A percentile compares a stretch with the other conserved stretches of the same genome.
Evolutionary conservation across 805 yeast species (phyloP).

Genomic region (Lachancea thermotolerans): DNA sequence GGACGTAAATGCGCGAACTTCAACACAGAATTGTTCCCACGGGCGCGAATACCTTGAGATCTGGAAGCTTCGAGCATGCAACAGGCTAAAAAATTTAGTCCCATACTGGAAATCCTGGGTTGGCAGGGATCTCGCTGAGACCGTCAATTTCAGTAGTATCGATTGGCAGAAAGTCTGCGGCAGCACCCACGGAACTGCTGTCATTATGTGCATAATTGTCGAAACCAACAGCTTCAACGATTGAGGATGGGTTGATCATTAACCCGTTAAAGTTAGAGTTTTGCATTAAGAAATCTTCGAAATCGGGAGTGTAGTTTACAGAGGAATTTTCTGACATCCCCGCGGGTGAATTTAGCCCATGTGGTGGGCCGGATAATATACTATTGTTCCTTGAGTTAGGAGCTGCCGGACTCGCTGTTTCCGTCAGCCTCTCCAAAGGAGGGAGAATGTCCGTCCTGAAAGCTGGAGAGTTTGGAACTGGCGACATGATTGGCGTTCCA

Average conservation of each 20-base stretch:
- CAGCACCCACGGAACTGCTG: slow-evolving; percentile 14
- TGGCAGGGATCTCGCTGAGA: slow-evolving; percentile 15
- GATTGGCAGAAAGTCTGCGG: slow-evolving; percentile 23
- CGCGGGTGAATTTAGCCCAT: slow-evolving; percentile 13
- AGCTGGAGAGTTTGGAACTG: neutral
- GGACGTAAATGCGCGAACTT: too few species aligned
- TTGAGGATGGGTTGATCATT: slow-evolving; percentile 27
- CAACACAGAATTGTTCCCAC: too few species aligned
- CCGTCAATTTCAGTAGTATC: slow-evolving; percentile 28
- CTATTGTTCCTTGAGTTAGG: neutral
- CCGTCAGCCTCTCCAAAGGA: neutral
- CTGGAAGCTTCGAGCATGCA: too few species aligned
- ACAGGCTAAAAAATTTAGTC: slow-evolving; percentile 10
- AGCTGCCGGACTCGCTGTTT: neutral
- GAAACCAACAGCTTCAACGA: slow-evolving; percentile 29
- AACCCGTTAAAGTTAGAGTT: slow-evolving; percentile 28
- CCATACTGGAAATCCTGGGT: slow-evolving; percentile 27
- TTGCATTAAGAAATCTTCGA: slow-evolving; percentile 31
- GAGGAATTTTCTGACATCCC: slow-evolving; percentile 16
- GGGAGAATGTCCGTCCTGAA: slow-evolving; percentile 3
- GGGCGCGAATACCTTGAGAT: too few species aligned
- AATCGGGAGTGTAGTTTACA: slow-evolving; percentile 25
- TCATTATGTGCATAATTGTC: slow-evolving; percentile 13
- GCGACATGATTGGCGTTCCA: neutral
- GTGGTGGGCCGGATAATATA: neutral